Evolutionary conservation across 257 asterid genomes (phyloP).

Genomic region (Solanum piurae): DNA sequence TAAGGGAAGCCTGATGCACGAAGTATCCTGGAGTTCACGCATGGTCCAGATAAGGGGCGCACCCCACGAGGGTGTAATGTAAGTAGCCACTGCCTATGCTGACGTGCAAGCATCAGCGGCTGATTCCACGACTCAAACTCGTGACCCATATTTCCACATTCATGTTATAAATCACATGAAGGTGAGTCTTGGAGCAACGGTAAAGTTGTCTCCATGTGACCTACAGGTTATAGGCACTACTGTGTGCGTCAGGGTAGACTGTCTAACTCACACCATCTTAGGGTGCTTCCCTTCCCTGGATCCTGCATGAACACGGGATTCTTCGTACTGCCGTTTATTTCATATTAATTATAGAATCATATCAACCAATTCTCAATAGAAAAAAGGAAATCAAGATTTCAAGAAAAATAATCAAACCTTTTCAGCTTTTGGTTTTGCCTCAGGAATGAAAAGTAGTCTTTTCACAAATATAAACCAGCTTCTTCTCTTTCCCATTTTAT

Average conservation of each 20-base stretch:
- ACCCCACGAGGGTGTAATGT: not conserved
- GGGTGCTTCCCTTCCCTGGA: not conserved
- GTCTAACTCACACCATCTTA: not conserved
- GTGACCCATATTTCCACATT: not conserved
- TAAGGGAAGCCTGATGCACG: not conserved
- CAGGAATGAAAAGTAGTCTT: constrained; percentile 47
- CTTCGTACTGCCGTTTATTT: not conserved
- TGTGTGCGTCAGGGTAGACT: not conserved
- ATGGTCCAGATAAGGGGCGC: not conserved
- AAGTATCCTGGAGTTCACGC: not conserved
- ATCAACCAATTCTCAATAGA: not conserved
- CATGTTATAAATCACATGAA: not conserved
- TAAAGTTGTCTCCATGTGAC: not conserved
- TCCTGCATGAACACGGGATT: not conserved
- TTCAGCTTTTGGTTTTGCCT: constrained; percentile 41
- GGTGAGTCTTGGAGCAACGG: not conserved
- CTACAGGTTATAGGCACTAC: not conserved
- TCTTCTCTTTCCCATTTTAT: constrained; percentile 57
- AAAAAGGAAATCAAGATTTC: not conserved
- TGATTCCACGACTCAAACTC: not conserved
- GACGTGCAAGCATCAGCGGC: not conserved
- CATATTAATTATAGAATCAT: not conserved
- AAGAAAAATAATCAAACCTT: constrained; percentile 27
- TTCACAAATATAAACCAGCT: constrained; percentile 67
- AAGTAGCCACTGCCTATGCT: not conserved